These are phyloP conservation scores for Sideroxylon spinosum DNA, from an alignment of 179 eudicot species.

Conservation along the genomic window DNA sequence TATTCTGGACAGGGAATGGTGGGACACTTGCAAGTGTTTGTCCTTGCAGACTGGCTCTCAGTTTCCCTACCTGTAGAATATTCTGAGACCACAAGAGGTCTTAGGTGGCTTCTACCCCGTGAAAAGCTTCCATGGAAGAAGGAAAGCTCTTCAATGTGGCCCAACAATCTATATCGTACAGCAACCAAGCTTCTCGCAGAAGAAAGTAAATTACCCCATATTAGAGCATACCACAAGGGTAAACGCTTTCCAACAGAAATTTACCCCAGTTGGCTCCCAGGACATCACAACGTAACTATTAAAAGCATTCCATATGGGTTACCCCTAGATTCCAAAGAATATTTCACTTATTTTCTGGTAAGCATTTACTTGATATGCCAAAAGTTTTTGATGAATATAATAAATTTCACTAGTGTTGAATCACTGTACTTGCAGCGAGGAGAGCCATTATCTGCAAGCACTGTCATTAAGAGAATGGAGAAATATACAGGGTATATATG, in stretches of 20 bases:
- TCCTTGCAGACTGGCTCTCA: constrained; percentile 21
- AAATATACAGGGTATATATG: constrained; percentile 20
- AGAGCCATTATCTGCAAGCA: constrained; percentile 22
- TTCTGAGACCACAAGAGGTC: constrained; percentile 24
- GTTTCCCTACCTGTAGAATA: constrained; percentile 19
- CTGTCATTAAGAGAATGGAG: constrained; percentile 20
- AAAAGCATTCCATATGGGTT: constrained; percentile 14
- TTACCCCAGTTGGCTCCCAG: constrained; percentile 3
- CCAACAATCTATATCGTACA: background rate
- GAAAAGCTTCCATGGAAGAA: constrained; percentile 25
- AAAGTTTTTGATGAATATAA: background rate
- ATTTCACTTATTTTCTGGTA: constrained; percentile 26
- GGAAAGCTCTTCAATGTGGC: constrained; percentile 16
- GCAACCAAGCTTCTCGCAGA: background rate
- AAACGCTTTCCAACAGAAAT: background rate
- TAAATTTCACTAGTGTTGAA: background rate
- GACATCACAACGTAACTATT: constrained; percentile 7
- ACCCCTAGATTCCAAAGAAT: constrained; percentile 18
- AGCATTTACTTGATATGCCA: constrained; percentile 8
- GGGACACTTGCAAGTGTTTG: constrained; percentile 29
- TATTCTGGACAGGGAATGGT: constrained; percentile 18
- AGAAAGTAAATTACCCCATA: constrained; percentile 2
- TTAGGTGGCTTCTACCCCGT: constrained; percentile 24
- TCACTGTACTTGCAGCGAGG: constrained; percentile 18
- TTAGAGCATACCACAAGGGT: background rate